Percentiles rank a stretch among this genome's conserved stretches.
These are phyloP conservation scores for Setaria viridis DNA, from an alignment of 202 grass and related monocot genomes.

Conservation along the genomic window DNA sequence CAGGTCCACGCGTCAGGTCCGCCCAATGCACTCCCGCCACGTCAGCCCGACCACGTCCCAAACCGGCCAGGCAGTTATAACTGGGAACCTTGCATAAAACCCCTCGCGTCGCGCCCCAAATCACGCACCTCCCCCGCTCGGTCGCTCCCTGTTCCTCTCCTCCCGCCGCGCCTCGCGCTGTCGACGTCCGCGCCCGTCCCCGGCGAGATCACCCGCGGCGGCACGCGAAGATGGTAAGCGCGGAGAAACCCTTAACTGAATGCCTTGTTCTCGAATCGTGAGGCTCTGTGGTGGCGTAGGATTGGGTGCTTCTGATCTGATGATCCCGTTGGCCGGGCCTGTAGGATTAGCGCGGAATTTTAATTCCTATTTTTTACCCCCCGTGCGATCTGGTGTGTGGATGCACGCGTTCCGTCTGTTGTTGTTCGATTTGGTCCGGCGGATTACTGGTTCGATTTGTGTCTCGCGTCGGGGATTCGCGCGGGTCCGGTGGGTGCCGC, in stretches of 20 bases:
- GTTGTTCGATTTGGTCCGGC: neutral
- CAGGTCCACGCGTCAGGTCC: neutral
- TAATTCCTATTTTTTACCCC: neutral
- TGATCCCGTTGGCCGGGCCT: neutral
- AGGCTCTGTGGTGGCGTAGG: neutral
- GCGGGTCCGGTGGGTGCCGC: neutral
- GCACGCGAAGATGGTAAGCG: slow-evolving; percentile 45
- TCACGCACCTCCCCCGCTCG: neutral
- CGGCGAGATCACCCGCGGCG: slow-evolving; percentile 1
- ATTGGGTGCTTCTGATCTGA: neutral
- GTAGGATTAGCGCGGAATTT: neutral
- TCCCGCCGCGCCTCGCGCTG: neutral
- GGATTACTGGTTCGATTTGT: neutral
- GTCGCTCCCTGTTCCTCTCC: neutral
- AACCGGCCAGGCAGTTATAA: neutral
- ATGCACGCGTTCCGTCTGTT: neutral
- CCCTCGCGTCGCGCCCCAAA: neutral
- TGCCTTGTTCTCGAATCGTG: neutral
- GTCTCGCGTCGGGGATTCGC: neutral
- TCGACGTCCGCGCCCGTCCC: neutral
- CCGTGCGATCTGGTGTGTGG: neutral
- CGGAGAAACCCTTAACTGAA: neutral
- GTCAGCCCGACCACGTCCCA: slow-evolving; percentile 28
- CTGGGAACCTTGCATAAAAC: neutral
- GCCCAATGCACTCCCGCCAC: slow-evolving; percentile 4